Percentiles rank a stretch among this genome's conserved stretches.
Evolutionary conservation across 106 monocot species (phyloP).

Genomic region (Dendrobium catenatum): DNA sequence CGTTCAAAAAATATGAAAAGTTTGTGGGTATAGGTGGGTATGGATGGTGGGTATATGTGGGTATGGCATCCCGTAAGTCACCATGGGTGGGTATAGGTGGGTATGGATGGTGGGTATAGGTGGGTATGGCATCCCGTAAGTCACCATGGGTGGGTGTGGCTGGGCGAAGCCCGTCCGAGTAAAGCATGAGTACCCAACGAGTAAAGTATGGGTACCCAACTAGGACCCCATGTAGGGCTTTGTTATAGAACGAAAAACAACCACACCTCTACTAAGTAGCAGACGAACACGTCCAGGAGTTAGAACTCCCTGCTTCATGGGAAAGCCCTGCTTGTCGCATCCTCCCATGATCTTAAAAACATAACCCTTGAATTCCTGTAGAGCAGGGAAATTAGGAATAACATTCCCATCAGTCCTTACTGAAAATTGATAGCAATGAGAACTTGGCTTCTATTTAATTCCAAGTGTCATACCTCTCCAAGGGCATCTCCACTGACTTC

Average conservation of each 20-base stretch:
- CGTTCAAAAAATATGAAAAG: too few relatives aligned
- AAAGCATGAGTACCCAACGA: too few relatives aligned
- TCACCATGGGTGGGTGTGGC: too few relatives aligned
- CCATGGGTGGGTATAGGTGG: too few relatives aligned
- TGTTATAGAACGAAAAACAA: background rate
- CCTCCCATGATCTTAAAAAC: conserved; percentile 74
- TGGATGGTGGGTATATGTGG: too few relatives aligned
- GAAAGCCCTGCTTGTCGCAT: conserved; percentile 70
- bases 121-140: too few relatives aligned
- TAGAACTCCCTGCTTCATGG: conserved; percentile 78
- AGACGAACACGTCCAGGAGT: conserved; percentile 69
- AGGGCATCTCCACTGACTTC: conserved; percentile 70
- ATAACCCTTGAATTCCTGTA: conserved; percentile 64
- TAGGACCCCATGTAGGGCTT: too few relatives aligned
- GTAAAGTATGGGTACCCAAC: too few relatives aligned
- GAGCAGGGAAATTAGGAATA: background rate
- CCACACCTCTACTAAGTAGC: conserved; percentile 45
- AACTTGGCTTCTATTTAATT: background rate
- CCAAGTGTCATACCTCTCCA: conserved; percentile 33
- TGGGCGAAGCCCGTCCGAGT: too few relatives aligned
- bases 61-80: too few relatives aligned
- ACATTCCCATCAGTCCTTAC: background rate
- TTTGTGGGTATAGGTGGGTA: too few relatives aligned
- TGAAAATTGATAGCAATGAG: background rate
- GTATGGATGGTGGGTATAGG: too few relatives aligned